Base-by-base conservation (phyloP, 208 protist genomes). In the Jaenimonas drosophilae region DNA sequence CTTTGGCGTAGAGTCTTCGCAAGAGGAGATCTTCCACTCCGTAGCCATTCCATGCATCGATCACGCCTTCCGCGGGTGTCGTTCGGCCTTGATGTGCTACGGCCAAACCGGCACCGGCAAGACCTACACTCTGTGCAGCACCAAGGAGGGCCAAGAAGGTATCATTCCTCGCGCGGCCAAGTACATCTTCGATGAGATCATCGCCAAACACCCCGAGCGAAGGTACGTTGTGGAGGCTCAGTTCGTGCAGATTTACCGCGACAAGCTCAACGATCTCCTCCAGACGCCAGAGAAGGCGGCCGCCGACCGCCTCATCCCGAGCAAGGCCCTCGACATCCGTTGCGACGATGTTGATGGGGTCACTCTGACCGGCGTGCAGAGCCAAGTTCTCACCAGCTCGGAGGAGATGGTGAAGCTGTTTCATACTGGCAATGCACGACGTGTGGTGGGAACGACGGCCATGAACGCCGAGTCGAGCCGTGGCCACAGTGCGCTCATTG, bases 61-160 rank as follows among this genome's bases (percentile, higher is more conserved):
- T 25, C 78, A 93, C 49, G 77, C 84, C 16, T 83, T 96, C 51
- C 71, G 88, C 19, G 88, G 88, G 12, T 92, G 88, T 63, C 87
- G 73, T 48, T 76, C 76, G 3, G 83, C 89, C 0, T 54, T 96
- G 20, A 91, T 96, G 82, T 90, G 81, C 50, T 96, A 96, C 59
- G 89, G 89, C 0, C 89, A 91, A 59, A 96, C 89, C 6, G 85
- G 86, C 39, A 92, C 89, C 0, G 89, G 89, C 27, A 96, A 96
- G 64, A 84, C 84, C 11, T 93, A 66, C 61, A 96, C 89, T 5
- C 91, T 96, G 88, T 91, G 76, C 61, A 87, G 88, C 55, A 89
- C 67, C 7, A 55, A 72, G n/a, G 63, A 64, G 1, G 72, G 70
- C 17, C 49, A 76, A 9, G 81, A 90, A 45, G 87, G 87, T 44